Base-by-base conservation (phyloP, 331 rosid species). In the Malus hybrid region DNA sequence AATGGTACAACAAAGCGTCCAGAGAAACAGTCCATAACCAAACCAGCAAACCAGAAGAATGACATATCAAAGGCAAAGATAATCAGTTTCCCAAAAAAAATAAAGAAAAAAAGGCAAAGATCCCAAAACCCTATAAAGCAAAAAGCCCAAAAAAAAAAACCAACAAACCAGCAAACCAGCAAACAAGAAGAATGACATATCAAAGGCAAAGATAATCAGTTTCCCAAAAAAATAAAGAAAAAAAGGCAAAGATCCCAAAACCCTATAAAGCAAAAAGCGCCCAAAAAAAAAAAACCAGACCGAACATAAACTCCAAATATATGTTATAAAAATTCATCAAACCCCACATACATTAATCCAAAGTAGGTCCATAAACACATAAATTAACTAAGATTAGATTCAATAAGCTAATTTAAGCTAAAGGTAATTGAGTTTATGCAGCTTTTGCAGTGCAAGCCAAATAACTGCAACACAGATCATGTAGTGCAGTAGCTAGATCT, bases 401-500 rank as follows among this genome's bases (percentile, higher is more conserved):
- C 5, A 66, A 19, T 19, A 10, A 34, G n/a, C 44, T 58, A 16
- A 24, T 8, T 3, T 6, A 30, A 58, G 48, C 13, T 24, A 39
- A 18, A 15, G 34, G 30, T 58, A 72, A 48, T 39, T 32, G 6
- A 75, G 56, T 8, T 73, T 81, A 87, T 60, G 89, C 93, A 75
- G 91, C 93, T 85, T 79, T 89, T 53, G 93, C 91, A 3, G 75
- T 74, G 55, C 72, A 76, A 68, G 75, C 72, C 72, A 34, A 57
- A 46, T 48, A 70, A 82, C 16, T 14, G 48, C 6, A 69, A n/a
- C 72, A 81, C 57, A 88, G 79, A 83, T 82, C 77, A 85, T 61
- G 68, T n/a, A 79, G 28, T 18, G 68, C 70, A 29, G 22, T 24
- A 62, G 52, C 88, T 55, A 79, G 88, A 79, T 75, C 79, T 56